A percentile compares a stretch with the other conserved stretches of the same genome.
phyloP scores from a whole-genome alignment of 441 rosid genomes.

The Aleurites moluccanus region DNA sequence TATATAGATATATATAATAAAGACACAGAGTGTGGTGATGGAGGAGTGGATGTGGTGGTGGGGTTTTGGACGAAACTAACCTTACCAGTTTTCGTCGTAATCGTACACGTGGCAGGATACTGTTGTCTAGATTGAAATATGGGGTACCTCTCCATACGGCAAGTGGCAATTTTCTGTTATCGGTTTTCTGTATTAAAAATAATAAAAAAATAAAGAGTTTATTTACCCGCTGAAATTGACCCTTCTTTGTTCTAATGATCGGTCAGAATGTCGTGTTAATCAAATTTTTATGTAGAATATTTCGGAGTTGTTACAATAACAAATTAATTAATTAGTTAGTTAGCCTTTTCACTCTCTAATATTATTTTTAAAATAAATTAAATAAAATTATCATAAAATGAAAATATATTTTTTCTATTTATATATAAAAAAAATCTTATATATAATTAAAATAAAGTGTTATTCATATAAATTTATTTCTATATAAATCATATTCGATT shows the following conservation, averaged over 20 bases:
- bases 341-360: too few relatives aligned
- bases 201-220: neutral
- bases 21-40: conserved; percentile 11
- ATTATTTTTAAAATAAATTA: too few relatives aligned
- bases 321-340: too few relatives aligned
- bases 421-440: too few relatives aligned
- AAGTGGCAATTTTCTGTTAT: conserved; percentile 17
- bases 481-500: too few relatives aligned
- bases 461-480: too few relatives aligned
- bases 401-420: too few relatives aligned
- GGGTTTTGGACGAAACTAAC: conserved; percentile 23
- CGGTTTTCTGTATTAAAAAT: neutral
- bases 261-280: neutral
- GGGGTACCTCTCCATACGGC: too few relatives aligned
- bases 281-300: too few relatives aligned
- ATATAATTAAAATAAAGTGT: too few relatives aligned
- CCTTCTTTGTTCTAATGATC: neutral
- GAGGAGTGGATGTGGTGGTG: conserved; percentile 21
- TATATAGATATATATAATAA: conserved; percentile 1
- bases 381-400: too few relatives aligned
- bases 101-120: conserved; percentile 38
- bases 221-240: neutral
- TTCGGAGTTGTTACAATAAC: too few relatives aligned
- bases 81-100: conserved; percentile 1
- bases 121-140: conserved; percentile 8